Conservation (phyloP, 352 stramenopile genomes). For the Phytophthora chlamydospora region DNA sequence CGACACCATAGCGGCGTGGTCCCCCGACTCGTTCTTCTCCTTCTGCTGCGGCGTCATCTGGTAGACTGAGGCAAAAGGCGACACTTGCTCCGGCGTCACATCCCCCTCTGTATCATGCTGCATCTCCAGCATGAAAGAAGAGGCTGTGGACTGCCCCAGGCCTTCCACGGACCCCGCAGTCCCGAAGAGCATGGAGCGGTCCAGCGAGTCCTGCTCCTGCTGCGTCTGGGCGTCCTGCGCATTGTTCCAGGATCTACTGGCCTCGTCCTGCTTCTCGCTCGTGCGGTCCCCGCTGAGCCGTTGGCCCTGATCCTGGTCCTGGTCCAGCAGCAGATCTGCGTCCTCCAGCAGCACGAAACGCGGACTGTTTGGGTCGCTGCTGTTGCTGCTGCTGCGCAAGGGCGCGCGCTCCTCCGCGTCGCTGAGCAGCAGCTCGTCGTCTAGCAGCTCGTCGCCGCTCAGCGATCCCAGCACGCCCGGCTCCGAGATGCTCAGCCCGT, state of each 20-base stretch:
- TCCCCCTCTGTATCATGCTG: not conserved
- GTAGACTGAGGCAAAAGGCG: constrained; percentile 11
- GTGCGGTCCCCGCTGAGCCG: constrained; percentile 30
- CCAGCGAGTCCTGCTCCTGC: constrained; percentile 40
- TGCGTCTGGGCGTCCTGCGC: constrained; percentile 7
- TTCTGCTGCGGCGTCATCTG: constrained; percentile 23
- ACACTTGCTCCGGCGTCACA: not conserved
- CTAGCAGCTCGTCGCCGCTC: constrained; percentile 38
- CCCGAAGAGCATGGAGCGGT: constrained; percentile 60
- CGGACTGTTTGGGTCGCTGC: constrained; percentile 27
- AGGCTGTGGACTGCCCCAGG: constrained; percentile 1
- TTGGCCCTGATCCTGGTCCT: constrained; percentile 3
- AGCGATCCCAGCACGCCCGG: constrained; percentile 40
- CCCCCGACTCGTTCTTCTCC: constrained; percentile 1
- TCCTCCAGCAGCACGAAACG: constrained; percentile 73
- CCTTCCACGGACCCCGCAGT: constrained; percentile 30
- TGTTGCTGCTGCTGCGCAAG: not conserved
- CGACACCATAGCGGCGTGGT: constrained; percentile 18
- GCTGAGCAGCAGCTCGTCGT: constrained; percentile 49
- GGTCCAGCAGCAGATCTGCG: constrained; percentile 47
- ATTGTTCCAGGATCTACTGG: no score
- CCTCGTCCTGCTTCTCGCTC: constrained; percentile 15
- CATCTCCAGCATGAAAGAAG: constrained; percentile 13
- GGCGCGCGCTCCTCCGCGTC: constrained; percentile 31
- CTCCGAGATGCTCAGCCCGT: constrained; percentile 69